Evolutionary conservation across 73 alveolate species (phyloP).

Genomic region (Urostyla sp.): DNA sequence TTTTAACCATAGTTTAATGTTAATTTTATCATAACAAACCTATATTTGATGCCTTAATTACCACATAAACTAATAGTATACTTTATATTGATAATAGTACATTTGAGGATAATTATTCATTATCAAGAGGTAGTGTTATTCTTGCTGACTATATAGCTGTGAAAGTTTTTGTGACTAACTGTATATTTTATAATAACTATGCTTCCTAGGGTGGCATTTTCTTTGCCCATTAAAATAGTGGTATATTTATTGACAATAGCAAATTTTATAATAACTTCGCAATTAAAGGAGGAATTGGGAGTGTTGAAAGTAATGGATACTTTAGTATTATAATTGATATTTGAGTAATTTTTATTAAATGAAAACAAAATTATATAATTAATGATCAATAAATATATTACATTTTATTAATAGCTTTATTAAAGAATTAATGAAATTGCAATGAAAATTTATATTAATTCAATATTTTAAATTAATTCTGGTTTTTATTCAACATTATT

Average conservation of each 20-base stretch:
- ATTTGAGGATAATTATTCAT: neutral
- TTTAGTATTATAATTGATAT: too few species aligned
- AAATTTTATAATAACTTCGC: neutral
- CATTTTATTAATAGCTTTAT: neutral
- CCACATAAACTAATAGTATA: neutral
- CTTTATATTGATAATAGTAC: neutral
- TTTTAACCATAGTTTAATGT: neutral
- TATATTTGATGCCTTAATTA: neutral
- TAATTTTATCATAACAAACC: neutral
- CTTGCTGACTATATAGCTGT: slow-evolving; percentile 1
- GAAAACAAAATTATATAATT: neutral
- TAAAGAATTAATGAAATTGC: neutral
- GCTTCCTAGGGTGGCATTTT: slow-evolving; percentile 17
- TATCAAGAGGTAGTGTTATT: slow-evolving; percentile 32
- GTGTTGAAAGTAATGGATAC: neutral
- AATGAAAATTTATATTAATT: too few species aligned
- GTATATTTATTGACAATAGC: neutral
- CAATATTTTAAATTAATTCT: neutral
- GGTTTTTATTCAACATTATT: neutral
- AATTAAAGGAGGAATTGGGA: slow-evolving; percentile 1
- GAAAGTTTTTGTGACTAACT: neutral
- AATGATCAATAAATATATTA: neutral
- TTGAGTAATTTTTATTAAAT: too few species aligned
- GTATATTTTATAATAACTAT: neutral
- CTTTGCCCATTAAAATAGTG: slow-evolving; percentile 17